phyloP scores from a whole-genome alignment of 345 rosid genomes.

The Turnera subulata region DNA sequence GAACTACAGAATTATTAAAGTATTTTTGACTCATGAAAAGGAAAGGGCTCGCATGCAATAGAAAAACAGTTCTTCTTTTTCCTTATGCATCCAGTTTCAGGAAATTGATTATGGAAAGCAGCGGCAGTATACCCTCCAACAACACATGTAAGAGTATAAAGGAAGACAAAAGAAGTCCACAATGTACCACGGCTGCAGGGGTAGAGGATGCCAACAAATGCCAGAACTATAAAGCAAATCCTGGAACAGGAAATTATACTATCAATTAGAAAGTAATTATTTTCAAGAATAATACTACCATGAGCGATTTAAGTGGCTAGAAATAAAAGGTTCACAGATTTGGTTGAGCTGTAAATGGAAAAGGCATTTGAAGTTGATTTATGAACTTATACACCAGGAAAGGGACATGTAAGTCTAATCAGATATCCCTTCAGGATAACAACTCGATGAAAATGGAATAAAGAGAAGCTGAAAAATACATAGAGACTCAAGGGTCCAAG shows the following conservation, averaged over 20 bases:
- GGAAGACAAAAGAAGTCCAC: constrained; percentile 50
- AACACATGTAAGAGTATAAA: constrained; percentile 57
- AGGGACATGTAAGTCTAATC: not conserved
- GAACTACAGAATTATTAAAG: too few species aligned
- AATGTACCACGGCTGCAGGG: constrained; percentile 68
- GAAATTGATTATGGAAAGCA: constrained; percentile 59
- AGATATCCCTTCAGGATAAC: not conserved
- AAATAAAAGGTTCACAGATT: constrained; percentile 7
- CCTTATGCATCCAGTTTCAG: constrained; percentile 68
- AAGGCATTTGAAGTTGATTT: too few species aligned
- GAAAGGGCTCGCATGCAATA: too few species aligned
- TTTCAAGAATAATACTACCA: too few species aligned
- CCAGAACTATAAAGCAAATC: constrained; percentile 44
- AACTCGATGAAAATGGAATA: too few species aligned
- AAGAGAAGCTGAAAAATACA: too few species aligned
- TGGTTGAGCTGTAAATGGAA: not conserved
- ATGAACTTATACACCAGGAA: not conserved
- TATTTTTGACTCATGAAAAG: not conserved
- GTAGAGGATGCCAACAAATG: constrained; percentile 59
- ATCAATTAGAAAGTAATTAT: constrained; percentile 5
- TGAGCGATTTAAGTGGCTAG: too few species aligned
- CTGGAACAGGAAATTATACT: constrained; percentile 36
- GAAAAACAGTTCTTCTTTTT: not conserved
- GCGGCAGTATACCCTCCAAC: constrained; percentile 71
- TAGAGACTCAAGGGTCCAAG: too few species aligned